A percentile compares a stretch with the other conserved stretches of the same genome.
These are phyloP conservation scores for Thelonectria rubi DNA, from an alignment of 2,329 filamentous ascomycete species.

Conservation along the genomic window DNA sequence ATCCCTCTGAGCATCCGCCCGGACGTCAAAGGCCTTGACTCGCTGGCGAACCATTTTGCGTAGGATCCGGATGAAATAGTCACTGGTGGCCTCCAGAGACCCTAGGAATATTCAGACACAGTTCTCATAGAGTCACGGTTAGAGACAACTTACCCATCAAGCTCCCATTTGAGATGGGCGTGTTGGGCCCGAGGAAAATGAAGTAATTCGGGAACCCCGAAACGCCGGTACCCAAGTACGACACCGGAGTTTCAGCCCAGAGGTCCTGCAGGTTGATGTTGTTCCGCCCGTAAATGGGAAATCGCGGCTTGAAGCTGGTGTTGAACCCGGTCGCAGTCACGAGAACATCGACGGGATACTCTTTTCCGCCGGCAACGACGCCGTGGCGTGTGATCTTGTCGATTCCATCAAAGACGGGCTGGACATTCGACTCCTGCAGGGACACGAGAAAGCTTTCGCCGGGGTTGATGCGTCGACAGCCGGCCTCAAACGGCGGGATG, in stretches of 20 bases:
- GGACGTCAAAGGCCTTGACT: conserved; percentile 34
- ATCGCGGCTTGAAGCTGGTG: conserved; percentile 35
- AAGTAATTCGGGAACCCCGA: conserved; percentile 43
- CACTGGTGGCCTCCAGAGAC: conserved; percentile 39
- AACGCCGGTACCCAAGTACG: conserved; percentile 46
- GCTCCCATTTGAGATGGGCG: conserved; percentile 41
- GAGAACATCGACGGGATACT: conserved; percentile 31
- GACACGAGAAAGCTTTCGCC: conserved; percentile 54
- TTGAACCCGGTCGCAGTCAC: conserved; percentile 38
- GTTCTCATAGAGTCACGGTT: rapidly evolving
- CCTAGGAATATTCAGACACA: conserved; percentile 17
- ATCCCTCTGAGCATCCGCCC: conserved; percentile 51
- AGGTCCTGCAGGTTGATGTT: conserved; percentile 31
- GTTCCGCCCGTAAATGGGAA: conserved; percentile 35
- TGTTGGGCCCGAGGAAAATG: conserved; percentile 45
- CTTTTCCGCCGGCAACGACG: conserved; percentile 33
- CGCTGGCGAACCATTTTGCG: conserved; percentile 35
- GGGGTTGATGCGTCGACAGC: conserved; percentile 44
- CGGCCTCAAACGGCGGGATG: conserved; percentile 36
- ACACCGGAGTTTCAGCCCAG: conserved; percentile 36
- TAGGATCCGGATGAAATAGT: conserved; percentile 41
- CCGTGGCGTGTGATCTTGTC: conserved; percentile 41
- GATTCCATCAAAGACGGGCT: conserved; percentile 46
- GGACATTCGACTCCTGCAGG: conserved; percentile 51
- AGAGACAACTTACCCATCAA: conserved; percentile 30